Percentiles rank a stretch among this genome's conserved stretches.
These are phyloP conservation scores for Plasmodium chabaudi DNA, from an alignment of 169 alveolate species.

Conservation along the genomic window DNA sequence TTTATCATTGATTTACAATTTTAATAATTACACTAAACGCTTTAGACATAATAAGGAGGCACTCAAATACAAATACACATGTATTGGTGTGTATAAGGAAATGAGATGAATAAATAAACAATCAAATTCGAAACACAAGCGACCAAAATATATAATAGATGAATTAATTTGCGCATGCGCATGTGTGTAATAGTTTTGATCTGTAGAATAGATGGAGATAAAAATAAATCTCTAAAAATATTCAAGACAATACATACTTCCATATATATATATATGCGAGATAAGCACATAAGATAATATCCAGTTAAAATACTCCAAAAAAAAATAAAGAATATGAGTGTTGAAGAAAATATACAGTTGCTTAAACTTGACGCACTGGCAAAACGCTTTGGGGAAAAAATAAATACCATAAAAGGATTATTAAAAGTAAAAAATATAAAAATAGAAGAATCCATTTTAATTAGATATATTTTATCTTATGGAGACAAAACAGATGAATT, in stretches of 20 bases:
- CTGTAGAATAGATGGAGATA: background rate
- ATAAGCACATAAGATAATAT: background rate
- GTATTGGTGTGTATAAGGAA: too few relatives aligned
- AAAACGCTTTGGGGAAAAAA: constrained; percentile 27
- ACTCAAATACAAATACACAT: too few relatives aligned
- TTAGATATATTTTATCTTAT: constrained; percentile 61
- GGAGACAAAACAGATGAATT: constrained; percentile 69
- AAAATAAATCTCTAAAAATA: background rate
- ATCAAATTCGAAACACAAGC: too few relatives aligned
- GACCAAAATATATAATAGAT: too few relatives aligned
- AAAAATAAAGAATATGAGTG: constrained; percentile 31
- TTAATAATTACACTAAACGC: too few relatives aligned
- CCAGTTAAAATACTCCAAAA: background rate
- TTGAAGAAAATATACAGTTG: background rate
- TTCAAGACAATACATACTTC: background rate
- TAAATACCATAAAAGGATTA: constrained; percentile 35
- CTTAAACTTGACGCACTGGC: constrained; percentile 25
- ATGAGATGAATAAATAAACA: too few relatives aligned
- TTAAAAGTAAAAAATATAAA: constrained; percentile 41
- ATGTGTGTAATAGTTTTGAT: too few relatives aligned
- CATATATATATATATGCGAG: background rate
- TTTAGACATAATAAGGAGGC: too few relatives aligned
- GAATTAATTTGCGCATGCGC: too few relatives aligned
- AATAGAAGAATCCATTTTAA: constrained; percentile 38
- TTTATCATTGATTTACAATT: too few relatives aligned